A percentile compares a stretch with the other conserved stretches of the same genome.
Conservation (phyloP, 352 stramenopile genomes). For the Blastocystis sp. region DNA sequence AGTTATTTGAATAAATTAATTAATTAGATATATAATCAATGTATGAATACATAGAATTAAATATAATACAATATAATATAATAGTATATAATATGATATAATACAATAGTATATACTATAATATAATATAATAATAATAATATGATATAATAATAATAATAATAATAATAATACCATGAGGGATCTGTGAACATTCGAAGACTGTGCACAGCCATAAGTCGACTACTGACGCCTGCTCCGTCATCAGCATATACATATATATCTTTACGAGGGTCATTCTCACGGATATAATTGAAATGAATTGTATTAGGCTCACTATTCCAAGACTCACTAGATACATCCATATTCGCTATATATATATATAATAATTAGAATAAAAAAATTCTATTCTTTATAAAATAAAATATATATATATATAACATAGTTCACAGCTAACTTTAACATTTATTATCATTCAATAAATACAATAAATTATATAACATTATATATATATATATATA, state of each 20-base stretch:
- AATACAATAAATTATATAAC: background rate
- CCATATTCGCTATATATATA: conserved; percentile 32
- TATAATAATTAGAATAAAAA: conserved; percentile 23
- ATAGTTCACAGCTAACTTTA: background rate
- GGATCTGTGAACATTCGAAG: conserved; percentile 19
- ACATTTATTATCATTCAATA: background rate
- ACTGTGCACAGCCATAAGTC: conserved; percentile 34
- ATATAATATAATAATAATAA: too few species aligned
- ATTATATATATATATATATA: background rate
- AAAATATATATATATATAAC: background rate
- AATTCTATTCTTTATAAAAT: background rate
- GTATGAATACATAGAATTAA: too few species aligned
- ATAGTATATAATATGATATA: too few species aligned
- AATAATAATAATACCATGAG: too few species aligned
- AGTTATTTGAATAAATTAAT: too few species aligned
- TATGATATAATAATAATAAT: too few species aligned
- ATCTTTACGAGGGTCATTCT: conserved; percentile 32
- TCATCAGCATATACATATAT: conserved; percentile 37
- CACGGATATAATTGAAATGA: conserved; percentile 17
- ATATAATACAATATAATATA: too few species aligned
- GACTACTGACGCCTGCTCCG: conserved; percentile 1
- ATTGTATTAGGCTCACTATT: conserved; percentile 19
- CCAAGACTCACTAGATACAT: conserved; percentile 11
- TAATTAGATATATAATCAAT: too few species aligned
- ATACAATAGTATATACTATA: too few species aligned